phyloP scores from a whole-genome alignment of 2,329 filamentous ascomycete species.

The Cladophialophora psammophila region DNA sequence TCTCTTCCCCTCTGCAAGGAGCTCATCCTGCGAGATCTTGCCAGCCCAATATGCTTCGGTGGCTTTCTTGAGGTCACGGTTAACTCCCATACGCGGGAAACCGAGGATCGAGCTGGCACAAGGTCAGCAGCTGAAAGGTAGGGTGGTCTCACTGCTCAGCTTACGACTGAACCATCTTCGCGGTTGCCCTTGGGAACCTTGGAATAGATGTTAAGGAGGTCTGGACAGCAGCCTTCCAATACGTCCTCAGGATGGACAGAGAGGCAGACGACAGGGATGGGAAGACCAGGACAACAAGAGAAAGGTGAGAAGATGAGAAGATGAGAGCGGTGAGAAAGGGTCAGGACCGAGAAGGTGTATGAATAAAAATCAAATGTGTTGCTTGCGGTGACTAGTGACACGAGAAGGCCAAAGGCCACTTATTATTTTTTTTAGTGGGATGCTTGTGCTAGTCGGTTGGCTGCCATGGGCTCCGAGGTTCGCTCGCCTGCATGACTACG shows the following conservation, averaged over 20 bases:
- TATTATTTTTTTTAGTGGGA: slow-evolving; percentile 5
- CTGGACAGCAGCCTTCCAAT: slow-evolving; percentile 34
- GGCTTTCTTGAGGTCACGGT: slow-evolving; percentile 99
- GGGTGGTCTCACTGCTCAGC: slow-evolving; percentile 41
- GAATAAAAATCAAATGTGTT: background rate
- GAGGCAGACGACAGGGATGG: slow-evolving; percentile 31
- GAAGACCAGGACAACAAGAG: slow-evolving; percentile 29
- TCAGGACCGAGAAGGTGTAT: slow-evolving; percentile 18
- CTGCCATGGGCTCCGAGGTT: background rate
- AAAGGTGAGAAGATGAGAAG: slow-evolving; percentile 36
- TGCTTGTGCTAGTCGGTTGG: background rate
- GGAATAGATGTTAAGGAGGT: slow-evolving; percentile 19
- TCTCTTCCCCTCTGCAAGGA: slow-evolving; percentile 94
- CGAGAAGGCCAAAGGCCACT: background rate
- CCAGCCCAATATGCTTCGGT: slow-evolving; percentile 97
- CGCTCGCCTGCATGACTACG: slow-evolving; percentile 7
- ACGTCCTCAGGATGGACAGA: slow-evolving; percentile 34
- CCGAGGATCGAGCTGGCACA: slow-evolving; percentile 76
- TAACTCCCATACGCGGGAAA: slow-evolving; percentile 98
- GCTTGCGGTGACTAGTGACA: background rate
- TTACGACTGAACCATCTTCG: slow-evolving; percentile 68
- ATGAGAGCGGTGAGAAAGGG: slow-evolving; percentile 39
- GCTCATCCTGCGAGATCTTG: slow-evolving; percentile 90
- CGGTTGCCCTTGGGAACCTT: slow-evolving; percentile 37
- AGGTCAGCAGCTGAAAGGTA: slow-evolving; percentile 25